Conservation (phyloP, 345 rosid species). For the Eucalyptus curtisii region DNA sequence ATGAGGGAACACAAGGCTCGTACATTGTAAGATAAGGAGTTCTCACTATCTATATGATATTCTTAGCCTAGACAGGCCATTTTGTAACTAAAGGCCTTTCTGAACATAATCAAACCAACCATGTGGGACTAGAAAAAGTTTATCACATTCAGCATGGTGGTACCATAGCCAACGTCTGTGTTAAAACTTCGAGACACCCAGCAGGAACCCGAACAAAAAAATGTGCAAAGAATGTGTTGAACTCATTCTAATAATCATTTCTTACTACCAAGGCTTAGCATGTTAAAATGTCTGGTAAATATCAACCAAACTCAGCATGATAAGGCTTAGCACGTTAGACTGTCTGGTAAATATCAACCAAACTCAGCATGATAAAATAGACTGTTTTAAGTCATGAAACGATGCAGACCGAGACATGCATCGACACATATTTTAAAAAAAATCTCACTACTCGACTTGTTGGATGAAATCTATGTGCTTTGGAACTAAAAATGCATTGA, state of each 20-base stretch:
- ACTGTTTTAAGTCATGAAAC: neutral
- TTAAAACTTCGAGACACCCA: neutral
- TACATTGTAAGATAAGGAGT: neutral
- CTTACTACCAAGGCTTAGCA: neutral
- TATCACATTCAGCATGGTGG: neutral
- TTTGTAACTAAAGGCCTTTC: neutral
- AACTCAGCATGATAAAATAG: neutral
- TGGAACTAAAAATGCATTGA: neutral
- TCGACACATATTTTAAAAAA: neutral
- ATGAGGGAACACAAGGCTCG: neutral
- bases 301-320: neutral
- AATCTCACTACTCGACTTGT: neutral
- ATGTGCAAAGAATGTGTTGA: neutral
- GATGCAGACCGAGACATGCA: neutral
- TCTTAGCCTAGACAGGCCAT: neutral
- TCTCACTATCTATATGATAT: neutral
- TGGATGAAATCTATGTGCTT: neutral
- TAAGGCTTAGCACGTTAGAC: neutral
- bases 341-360: neutral
- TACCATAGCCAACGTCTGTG: neutral
- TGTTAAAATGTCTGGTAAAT: neutral
- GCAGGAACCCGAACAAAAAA: neutral
- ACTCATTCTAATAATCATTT: neutral
- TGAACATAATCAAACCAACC: neutral
- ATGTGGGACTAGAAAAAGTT: neutral